Evolutionary conservation across 2,329 filamentous ascomycete species (phyloP).

Genomic region (Alternaria sp.): DNA sequence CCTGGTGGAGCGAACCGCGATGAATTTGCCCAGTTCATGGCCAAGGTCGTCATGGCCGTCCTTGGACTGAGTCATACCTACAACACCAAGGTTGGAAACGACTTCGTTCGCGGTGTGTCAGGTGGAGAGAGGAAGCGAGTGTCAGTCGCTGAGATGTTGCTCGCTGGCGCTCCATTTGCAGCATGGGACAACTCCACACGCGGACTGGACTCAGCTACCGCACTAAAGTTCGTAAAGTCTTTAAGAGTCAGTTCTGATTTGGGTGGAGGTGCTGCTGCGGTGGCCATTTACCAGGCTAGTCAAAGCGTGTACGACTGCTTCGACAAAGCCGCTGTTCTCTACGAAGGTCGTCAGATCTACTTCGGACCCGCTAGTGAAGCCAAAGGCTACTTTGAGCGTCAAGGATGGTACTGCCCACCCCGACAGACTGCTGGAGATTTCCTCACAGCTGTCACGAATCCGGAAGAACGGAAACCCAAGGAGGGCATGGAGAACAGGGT

Average conservation of each 20-base stretch:
- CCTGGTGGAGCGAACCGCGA: conserved; percentile 51
- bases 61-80: conserved; percentile 65
- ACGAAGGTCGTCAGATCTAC: conserved; percentile 80
- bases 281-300: conserved; percentile 65
- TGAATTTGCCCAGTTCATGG: conserved; percentile 58
- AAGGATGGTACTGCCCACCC: conserved; percentile 73
- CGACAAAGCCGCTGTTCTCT: conserved; percentile 77
- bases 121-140: conserved; percentile 70
- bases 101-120: conserved; percentile 68
- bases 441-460: conserved; percentile 72
- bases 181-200: conserved; percentile 59
- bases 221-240: conserved; percentile 65
- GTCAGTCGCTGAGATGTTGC: conserved; percentile 64
- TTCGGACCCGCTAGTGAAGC: conserved; percentile 71
- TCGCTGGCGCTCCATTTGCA: conserved; percentile 52
- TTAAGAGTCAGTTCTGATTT: conserved; percentile 62
- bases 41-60: conserved; percentile 62
- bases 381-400: conserved; percentile 70
- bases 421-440: conserved; percentile 79
- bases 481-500: conserved; percentile 56
- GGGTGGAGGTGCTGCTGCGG: conserved; percentile 60
- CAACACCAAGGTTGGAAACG: conserved; percentile 65
- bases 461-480: conserved; percentile 55
- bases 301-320: conserved; percentile 68
- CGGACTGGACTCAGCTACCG: conserved; percentile 58